Base-by-base conservation (phyloP, 208 protist species). In the Leishmania martiniquensis region DNA sequence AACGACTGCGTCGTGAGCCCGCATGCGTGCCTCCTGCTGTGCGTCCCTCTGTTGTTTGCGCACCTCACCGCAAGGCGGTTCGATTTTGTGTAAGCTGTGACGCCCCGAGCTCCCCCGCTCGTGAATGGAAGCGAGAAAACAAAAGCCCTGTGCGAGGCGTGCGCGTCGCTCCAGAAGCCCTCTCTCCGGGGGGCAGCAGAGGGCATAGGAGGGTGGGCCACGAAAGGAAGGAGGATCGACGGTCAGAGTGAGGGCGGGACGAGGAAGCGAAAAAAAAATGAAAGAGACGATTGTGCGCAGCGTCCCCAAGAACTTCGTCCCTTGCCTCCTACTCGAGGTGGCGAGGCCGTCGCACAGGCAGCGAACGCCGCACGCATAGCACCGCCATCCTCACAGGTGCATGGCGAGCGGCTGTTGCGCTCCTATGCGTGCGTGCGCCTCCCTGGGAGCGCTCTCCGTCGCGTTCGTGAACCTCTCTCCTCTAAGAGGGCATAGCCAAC, bases 391-490 rank as follows among this genome's bases (percentile, higher is more conserved):
- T 34, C 66, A 70, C 34, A 25, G 17, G 37, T 22, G 60, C 60
- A 25, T 45, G 20, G 22, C 3, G 60, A 45, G 34, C 34, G 20
- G n/a, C 60, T 34, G 29, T n/a, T 42, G 9, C 37, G 22, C 12
- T 65, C 20, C 32, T 67, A 9, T 72, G 68, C 59, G 45, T 57
- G 29, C 4, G 68, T 72, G 68, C 55, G 66, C 59, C n/a, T n/a
- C n/a, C n/a, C n/a, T n/a, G n/a, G n/a, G n/a, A n/a, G n/a, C n/a
- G n/a, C n/a, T n/a, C n/a, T n/a, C n/a, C n/a, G n/a, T n/a, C n/a
- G 68, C 42, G 39, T 60, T 10, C 59, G 49, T 72, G 39, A 60
- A 17, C 29, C 5, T 54, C 15, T 62, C n/a, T 39, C 32, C 17
- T 3, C 39, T 13, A 25, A 65, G 13, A 65, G 13, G 10, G 37